These are phyloP conservation scores for Ceratocystis cubensis DNA, from an alignment of 2,329 filamentous ascomycete species.

Conservation along the genomic window DNA sequence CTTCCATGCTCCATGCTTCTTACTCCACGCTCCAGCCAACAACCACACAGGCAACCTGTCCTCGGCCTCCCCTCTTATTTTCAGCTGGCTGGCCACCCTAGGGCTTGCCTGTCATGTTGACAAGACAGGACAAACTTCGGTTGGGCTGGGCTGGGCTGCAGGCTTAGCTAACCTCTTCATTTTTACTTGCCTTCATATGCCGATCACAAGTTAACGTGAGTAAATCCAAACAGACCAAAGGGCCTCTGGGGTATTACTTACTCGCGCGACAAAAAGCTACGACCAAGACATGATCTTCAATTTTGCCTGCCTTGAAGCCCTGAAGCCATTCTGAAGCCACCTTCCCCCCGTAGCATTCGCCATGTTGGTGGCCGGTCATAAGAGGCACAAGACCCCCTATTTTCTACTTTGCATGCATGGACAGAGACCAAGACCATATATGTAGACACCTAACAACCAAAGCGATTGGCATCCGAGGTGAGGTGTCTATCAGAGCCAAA, in stretches of 20 bases:
- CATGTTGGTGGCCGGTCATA: neutral
- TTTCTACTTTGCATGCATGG: neutral
- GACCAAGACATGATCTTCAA: neutral
- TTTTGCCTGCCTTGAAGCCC: neutral
- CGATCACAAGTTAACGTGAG: conserved; percentile 4
- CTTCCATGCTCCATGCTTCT: neutral
- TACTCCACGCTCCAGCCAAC: neutral
- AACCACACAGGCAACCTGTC: neutral
- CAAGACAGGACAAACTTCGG: neutral
- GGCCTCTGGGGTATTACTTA: neutral
- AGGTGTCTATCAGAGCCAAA: too few relatives aligned
- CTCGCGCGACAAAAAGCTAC: neutral
- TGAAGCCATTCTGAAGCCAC: neutral
- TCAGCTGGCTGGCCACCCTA: conserved; percentile 7
- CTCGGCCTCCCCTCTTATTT: conserved; percentile 1
- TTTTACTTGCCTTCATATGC: neutral
- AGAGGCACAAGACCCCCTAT: neutral
- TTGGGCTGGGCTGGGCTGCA: conserved; percentile 1
- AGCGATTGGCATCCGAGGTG: too few relatives aligned
- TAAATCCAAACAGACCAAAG: conserved; percentile 5
- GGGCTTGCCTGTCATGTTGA: neutral
- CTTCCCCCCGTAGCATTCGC: neutral
- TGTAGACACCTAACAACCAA: neutral
- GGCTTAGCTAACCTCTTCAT: neutral
- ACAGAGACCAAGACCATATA: neutral